A percentile compares a stretch with the other conserved stretches of the same genome.
Conservation (phyloP, 805 yeast genomes). For the Kazachstania kunashirensis region DNA sequence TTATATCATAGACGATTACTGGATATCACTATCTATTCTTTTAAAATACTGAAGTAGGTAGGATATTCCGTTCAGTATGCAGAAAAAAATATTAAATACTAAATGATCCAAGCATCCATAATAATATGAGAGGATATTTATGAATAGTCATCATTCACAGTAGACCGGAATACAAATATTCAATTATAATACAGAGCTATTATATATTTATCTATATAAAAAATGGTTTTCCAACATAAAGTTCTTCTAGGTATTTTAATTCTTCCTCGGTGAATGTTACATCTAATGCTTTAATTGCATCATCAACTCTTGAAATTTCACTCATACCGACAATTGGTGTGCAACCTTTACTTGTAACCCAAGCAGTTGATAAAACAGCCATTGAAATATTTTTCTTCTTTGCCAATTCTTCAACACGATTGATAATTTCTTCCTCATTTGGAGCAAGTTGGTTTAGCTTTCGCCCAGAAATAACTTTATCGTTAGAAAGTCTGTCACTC, state of each 20-base stretch:
- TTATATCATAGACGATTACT: no score
- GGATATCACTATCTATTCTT: no score
- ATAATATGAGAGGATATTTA: no score
- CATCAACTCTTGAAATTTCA: conserved; percentile 40
- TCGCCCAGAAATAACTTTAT: conserved; percentile 35
- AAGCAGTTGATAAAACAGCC: conserved; percentile 47
- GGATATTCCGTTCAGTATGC: no score
- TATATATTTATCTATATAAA: no score
- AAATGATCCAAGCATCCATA: no score
- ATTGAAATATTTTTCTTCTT: conserved; percentile 37
- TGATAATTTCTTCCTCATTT: conserved; percentile 28
- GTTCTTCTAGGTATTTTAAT: conserved; percentile 12
- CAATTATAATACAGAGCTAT: no score
- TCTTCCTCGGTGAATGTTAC: conserved; percentile 29
- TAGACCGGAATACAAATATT: no score
- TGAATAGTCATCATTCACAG: no score
- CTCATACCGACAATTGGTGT: conserved; percentile 47
- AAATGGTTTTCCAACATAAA: conserved; percentile 28
- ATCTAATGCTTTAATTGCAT: conserved; percentile 35
- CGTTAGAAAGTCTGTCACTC: conserved; percentile 8
- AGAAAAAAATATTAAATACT: no score
- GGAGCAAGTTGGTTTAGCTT: conserved; percentile 34
- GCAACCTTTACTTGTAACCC: conserved; percentile 42
- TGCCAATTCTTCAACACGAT: conserved; percentile 47
- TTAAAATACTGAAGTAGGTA: no score